Evolutionary conservation across 2,329 filamentous ascomycete species (phyloP), one percentile per base, ranked within the genome.

Genomic region (Aspergillus sp.): DNA sequence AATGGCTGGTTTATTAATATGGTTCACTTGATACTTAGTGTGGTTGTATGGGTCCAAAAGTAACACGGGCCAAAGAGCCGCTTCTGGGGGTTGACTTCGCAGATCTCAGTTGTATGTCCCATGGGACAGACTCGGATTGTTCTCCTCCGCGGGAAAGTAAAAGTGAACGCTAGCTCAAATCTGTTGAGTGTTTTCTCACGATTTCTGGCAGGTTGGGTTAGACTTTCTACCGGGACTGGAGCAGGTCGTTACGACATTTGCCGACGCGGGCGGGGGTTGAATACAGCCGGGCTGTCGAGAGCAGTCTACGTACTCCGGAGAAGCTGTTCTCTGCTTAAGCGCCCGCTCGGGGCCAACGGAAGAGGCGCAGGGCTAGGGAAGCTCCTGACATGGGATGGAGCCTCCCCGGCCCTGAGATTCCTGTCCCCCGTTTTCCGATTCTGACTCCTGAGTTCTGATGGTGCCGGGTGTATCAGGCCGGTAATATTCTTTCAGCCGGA

Each of bases 21-120:
- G 26, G 26, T 30, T 9, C 4, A 9, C 9, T 30, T 30, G 11
- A 9, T 9, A 30, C 26, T 11, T 30, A 30, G 26, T 30, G 9
- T 30, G 26, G 26, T 30, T 30, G 26, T 44, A 52, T 48, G 53
- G 49, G 41, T 38, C 51, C 50, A 47, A 43, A 54, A 62, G 55
- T 47, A 50, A 58, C 57, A 57, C 48, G 52, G 57, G 30, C 62
- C 52, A 61, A 56, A 64, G 54, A 62, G 60, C 60, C 57, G 57
- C 59, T 55, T 63, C 51, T 57, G 55, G n/a, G 17, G 53, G 53
- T 55, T 18, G 47, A 13, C 30, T 11, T 17, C 34, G 34, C 5
- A 15, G 11, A 15, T 44, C 13, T 12, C 36, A 11, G 26, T 30
- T 30, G 26, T 8, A 44, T 7, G 38, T 26, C 26, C 41, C 30